Base-by-base conservation (phyloP, 768 basidiomycete species). In the Suillus alpinus region DNA sequence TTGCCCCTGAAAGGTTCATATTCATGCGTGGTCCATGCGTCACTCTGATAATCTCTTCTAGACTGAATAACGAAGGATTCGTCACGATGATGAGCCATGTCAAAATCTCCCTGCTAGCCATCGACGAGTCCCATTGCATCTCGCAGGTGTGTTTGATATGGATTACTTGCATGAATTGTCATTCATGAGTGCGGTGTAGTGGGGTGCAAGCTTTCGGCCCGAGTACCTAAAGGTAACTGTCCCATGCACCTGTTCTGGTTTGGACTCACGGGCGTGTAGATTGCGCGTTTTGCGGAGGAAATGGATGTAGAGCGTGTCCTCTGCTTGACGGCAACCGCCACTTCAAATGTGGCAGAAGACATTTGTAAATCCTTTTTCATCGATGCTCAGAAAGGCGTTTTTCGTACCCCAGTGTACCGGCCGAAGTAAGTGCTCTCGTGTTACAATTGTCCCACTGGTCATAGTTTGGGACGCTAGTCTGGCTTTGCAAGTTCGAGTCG, bases 61-160 rank as follows among this genome's bases (percentile, higher is more conserved):
- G 79, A 51, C 66, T 81, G 31, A 81, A 80, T 66, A 81, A 81
- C 62, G 81, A 81, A 63, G 64, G 71, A 0, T 78, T 81, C 66
- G 62, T 78, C 10, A 62, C 75, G n/a, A 71, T 83, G 75, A 80
- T 84, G 72, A 62, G 65, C 8, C 66, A 69, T 12, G 75, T 80
- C 37, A 74, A 73, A 43, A 78, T 83, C 10, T 75, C 79, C 1
- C 69, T 84, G 0, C 70, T 83, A 1, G 81, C 83, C 0, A 77
- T 83, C 0, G 81, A 83, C 56, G 81, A 82, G 64, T 78, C 80
- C 1, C 81, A 82, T 58, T 81, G 81, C 63, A 77, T 80, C 37
- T 78, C 78, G 0, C 77, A 79, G 67, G 77, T 77, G 39, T 40
- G 63, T 40, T 23, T 31, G 31, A 40, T 47, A 31, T 32, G 6